Conservation (phyloP, 225 moss, liverwort and hornwort genomes). For the Marchantia paleacea region DNA sequence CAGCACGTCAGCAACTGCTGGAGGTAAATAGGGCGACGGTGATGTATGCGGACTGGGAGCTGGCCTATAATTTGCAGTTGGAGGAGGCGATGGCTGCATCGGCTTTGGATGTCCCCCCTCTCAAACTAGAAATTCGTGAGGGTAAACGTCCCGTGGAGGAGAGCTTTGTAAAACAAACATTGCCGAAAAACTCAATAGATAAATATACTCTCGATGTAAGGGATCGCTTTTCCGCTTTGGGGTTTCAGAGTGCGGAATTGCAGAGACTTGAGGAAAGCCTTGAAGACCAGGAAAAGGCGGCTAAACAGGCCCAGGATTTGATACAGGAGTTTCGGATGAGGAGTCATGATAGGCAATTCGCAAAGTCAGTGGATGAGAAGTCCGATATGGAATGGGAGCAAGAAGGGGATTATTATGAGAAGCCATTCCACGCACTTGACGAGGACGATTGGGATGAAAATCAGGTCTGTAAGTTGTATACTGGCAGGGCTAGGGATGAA, state of each 20-base stretch:
- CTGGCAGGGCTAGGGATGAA: constrained; percentile 42
- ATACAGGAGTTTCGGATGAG: constrained; percentile 32
- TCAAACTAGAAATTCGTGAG: background rate
- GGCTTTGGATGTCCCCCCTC: background rate
- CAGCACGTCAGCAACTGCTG: constrained; percentile 29
- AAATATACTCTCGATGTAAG: background rate
- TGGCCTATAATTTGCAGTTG: constrained; percentile 42
- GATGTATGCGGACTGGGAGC: constrained; percentile 35
- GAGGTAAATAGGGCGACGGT: constrained; percentile 26
- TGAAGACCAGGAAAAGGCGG: constrained; percentile 25
- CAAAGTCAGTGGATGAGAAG: constrained; percentile 32
- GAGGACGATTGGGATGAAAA: constrained; percentile 13
- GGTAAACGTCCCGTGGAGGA: background rate
- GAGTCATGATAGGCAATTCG: constrained; percentile 43
- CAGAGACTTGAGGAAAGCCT: constrained; percentile 18
- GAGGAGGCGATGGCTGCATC: constrained; percentile 43
- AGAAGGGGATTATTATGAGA: constrained; percentile 39
- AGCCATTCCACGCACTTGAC: constrained; percentile 30
- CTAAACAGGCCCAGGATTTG: constrained; percentile 13
- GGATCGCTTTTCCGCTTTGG: constrained; percentile 12
- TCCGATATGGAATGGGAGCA: constrained; percentile 47
- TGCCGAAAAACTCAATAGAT: background rate
- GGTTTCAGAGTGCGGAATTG: constrained; percentile 32
- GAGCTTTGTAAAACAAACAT: background rate
- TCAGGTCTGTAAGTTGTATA: constrained; percentile 35